A percentile compares a stretch with the other conserved stretches of the same genome.
Conservation (phyloP, 1,139 yeast species). For the Debaryomyces coudertii region DNA sequence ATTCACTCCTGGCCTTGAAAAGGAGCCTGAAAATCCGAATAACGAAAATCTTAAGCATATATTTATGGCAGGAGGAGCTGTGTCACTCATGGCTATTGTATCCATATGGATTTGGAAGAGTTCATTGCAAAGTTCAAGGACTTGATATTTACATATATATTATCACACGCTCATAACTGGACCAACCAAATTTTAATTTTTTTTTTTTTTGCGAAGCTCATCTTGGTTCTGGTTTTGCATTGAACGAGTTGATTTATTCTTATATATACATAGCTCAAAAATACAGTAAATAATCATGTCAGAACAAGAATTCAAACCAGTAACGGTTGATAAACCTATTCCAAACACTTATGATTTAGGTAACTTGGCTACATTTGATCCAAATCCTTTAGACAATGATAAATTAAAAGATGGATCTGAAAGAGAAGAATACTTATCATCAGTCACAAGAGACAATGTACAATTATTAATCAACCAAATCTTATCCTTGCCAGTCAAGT, state of each 20-base stretch:
- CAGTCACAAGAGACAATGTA: slow-evolving; percentile 87
- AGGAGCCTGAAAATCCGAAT: slow-evolving; percentile 57
- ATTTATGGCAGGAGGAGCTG: slow-evolving; percentile 67
- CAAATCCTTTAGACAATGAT: slow-evolving; percentile 73
- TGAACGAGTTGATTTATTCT: background rate
- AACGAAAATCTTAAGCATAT: slow-evolving; percentile 49
- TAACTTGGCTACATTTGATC: slow-evolving; percentile 82
- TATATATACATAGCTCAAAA: background rate
- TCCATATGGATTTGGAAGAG: slow-evolving; percentile 66
- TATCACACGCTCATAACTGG: background rate
- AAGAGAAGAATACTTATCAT: slow-evolving; percentile 66
- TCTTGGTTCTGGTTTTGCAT: slow-evolving; percentile 5
- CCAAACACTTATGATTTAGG: slow-evolving; percentile 89
- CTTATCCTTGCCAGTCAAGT: slow-evolving; percentile 82
- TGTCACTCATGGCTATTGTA: slow-evolving; percentile 62
- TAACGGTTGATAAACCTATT: slow-evolving; percentile 84
- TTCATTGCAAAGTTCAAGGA: slow-evolving; percentile 32
- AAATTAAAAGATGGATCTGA: slow-evolving; percentile 53
- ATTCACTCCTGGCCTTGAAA: slow-evolving; percentile 81
- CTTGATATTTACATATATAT: background rate
- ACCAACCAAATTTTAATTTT: background rate
- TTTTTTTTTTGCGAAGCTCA: slow-evolving; percentile 11
- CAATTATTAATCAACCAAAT: slow-evolving; percentile 90
- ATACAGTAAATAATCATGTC: slow-evolving; percentile 22
- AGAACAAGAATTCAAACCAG: slow-evolving; percentile 54